Evolutionary conservation across 305 asterid species (phyloP).

Genomic region (Ajuga reptans): DNA sequence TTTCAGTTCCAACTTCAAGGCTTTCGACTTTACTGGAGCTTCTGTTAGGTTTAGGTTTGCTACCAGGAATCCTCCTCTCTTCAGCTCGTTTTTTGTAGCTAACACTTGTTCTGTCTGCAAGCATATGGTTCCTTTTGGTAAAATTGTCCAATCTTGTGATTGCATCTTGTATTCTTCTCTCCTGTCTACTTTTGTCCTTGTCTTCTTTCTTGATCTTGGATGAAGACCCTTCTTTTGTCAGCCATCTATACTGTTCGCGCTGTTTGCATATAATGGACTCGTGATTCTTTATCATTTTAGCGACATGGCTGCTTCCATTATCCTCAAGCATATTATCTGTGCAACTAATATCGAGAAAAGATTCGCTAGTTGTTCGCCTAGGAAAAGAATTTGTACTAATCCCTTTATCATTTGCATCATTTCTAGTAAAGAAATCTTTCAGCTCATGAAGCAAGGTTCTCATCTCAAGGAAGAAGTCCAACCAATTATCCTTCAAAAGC

Average conservation of each 20-base stretch:
- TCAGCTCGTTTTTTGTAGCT: neutral
- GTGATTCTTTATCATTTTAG: conserved; percentile 39
- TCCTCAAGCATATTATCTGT: conserved; percentile 14
- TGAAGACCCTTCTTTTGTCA: conserved; percentile 16
- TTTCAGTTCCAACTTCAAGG: conserved; percentile 21
- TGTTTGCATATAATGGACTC: conserved; percentile 37
- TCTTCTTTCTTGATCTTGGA: conserved; percentile 24
- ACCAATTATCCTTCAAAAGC: conserved; percentile 30
- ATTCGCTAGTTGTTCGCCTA: conserved; percentile 36
- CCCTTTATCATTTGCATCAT: conserved; percentile 8
- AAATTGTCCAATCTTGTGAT: conserved; percentile 35
- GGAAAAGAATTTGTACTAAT: neutral
- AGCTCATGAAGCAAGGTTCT: conserved; percentile 29
- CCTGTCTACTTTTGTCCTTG: conserved; percentile 24
- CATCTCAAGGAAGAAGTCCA: conserved; percentile 30
- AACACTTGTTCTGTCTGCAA: conserved; percentile 7
- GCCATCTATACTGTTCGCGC: conserved; percentile 18
- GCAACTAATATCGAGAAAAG: conserved; percentile 24
- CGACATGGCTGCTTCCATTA: conserved; percentile 30
- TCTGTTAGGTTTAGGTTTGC: conserved; percentile 1
- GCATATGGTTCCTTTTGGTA: conserved; percentile 19
- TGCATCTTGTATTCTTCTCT: conserved; percentile 30
- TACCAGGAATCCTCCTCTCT: conserved; percentile 1
- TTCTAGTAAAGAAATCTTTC: conserved; percentile 24
- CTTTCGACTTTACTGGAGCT: conserved; percentile 1